A percentile compares a stretch with the other conserved stretches of the same genome.
These are phyloP conservation scores for Amanita thiersii DNA, from an alignment of 768 basidiomycete genomes.

Conservation along the genomic window DNA sequence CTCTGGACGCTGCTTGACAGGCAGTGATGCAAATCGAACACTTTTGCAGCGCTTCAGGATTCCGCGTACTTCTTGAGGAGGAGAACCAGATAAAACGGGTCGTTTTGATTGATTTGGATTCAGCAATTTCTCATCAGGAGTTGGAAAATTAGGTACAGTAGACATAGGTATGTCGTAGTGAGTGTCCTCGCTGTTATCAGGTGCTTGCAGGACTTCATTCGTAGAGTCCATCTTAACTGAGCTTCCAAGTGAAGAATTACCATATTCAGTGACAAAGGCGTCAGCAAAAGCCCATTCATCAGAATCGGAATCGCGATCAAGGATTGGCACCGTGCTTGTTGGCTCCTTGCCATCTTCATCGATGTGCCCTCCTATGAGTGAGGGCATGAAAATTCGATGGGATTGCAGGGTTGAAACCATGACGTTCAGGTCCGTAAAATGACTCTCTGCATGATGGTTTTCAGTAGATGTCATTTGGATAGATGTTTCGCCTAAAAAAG, in stretches of 20 bases:
- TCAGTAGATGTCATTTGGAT: neutral
- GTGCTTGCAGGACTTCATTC: neutral
- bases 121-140: neutral
- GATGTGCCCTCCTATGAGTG: neutral
- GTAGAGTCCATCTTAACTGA: neutral
- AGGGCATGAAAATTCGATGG: conserved; percentile 2
- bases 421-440: conserved; percentile 5
- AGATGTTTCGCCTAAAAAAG: conserved; percentile 2
- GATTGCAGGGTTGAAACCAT: conserved; percentile 7
- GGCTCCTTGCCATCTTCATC: neutral
- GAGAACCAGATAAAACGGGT: neutral
- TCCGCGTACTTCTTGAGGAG: conserved; percentile 4
- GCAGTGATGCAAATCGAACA: conserved; percentile 8
- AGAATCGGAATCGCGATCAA: neutral
- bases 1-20: conserved; percentile 1
- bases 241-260: conserved; percentile 7
- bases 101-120: neutral
- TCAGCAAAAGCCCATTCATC: conserved; percentile 5
- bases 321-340: neutral
- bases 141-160: neutral
- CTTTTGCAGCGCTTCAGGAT: conserved; percentile 7
- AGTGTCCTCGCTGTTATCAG: neutral
- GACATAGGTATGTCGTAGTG: neutral
- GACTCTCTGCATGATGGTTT: neutral
- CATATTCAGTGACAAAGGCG: conserved; percentile 6